Conservation (phyloP, 495 filamentous ascomycete genomes). For the Penicillium ochrochloron region DNA sequence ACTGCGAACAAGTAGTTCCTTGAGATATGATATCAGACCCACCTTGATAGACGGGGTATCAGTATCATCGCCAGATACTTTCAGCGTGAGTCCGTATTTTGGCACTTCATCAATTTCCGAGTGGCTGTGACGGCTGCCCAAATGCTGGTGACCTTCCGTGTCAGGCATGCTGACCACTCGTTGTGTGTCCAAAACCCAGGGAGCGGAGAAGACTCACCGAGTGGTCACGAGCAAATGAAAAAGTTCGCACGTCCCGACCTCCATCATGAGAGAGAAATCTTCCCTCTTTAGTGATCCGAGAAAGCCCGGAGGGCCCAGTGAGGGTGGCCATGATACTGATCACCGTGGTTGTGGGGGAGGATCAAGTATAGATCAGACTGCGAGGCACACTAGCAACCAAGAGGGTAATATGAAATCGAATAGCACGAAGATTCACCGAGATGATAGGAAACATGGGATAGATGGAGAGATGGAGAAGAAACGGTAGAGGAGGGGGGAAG, state of each 20-base stretch:
- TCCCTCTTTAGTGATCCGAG: conserved; percentile 31
- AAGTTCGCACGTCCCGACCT: conserved; percentile 20
- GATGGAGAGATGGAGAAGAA: background rate
- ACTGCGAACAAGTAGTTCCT: conserved; percentile 3
- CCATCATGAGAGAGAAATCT: conserved; percentile 22
- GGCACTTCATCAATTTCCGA: conserved; percentile 44
- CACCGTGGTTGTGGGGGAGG: conserved; percentile 6
- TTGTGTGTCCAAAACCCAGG: background rate
- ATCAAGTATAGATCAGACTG: background rate
- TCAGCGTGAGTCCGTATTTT: conserved; percentile 45
- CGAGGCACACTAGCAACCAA: conserved; percentile 1
- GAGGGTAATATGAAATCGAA: conserved; percentile 1
- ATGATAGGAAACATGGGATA: conserved; percentile 6
- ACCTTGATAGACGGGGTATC: conserved; percentile 43
- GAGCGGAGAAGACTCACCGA: conserved; percentile 32
- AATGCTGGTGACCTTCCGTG: conserved; percentile 29
- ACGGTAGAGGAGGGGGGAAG: background rate
- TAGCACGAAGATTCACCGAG: conserved; percentile 3
- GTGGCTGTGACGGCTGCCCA: conserved; percentile 32
- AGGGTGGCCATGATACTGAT: conserved; percentile 36
- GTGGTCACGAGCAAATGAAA: conserved; percentile 31
- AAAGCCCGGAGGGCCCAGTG: conserved; percentile 29
- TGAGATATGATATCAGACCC: conserved; percentile 16
- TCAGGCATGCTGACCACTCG: background rate
- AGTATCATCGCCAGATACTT: conserved; percentile 21